phyloP scores from a whole-genome alignment of 345 rosid genomes.

The Lumnitzera littorea region DNA sequence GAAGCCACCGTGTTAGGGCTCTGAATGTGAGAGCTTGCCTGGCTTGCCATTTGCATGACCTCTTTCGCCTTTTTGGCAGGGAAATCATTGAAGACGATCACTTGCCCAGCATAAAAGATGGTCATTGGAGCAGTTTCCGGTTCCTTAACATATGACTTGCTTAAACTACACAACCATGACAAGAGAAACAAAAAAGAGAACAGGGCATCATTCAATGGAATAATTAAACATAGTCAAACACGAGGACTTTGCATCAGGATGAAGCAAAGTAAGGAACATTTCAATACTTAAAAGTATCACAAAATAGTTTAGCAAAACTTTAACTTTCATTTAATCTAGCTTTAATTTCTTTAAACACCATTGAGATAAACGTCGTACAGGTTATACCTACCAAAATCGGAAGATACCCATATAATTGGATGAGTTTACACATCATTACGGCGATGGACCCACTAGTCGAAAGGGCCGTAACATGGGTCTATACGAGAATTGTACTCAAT shows the following conservation, averaged over 20 bases:
- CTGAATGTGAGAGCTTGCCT: slow-evolving; percentile 33
- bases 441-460: too few species aligned
- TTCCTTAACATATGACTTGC: slow-evolving; percentile 17
- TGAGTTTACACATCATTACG: too few species aligned
- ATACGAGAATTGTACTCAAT: too few species aligned
- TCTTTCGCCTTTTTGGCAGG: slow-evolving; percentile 78
- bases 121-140: slow-evolving; percentile 61
- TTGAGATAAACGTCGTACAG: too few species aligned
- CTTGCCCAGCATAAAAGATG: slow-evolving; percentile 77
- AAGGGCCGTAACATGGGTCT: too few species aligned
- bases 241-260: slow-evolving; percentile 2
- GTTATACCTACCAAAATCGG: too few species aligned
- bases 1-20: slow-evolving; percentile 19
- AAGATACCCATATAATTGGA: too few species aligned
- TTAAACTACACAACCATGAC: slow-evolving; percentile 13
- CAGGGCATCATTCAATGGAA: not conserved
- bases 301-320: too few species aligned
- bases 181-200: not conserved
- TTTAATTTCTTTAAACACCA: slow-evolving; percentile 3
- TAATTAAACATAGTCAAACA: not conserved
- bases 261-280: slow-evolving; percentile 8
- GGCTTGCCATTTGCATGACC: slow-evolving; percentile 56
- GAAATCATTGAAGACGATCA: slow-evolving; percentile 63
- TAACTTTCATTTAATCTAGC: not conserved
- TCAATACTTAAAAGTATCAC: not conserved